A percentile compares a stretch with the other conserved stretches of the same genome.
Evolutionary conservation across 1,284 basidiomycete species (phyloP).

Genomic region (Thelephora terrestris): DNA sequence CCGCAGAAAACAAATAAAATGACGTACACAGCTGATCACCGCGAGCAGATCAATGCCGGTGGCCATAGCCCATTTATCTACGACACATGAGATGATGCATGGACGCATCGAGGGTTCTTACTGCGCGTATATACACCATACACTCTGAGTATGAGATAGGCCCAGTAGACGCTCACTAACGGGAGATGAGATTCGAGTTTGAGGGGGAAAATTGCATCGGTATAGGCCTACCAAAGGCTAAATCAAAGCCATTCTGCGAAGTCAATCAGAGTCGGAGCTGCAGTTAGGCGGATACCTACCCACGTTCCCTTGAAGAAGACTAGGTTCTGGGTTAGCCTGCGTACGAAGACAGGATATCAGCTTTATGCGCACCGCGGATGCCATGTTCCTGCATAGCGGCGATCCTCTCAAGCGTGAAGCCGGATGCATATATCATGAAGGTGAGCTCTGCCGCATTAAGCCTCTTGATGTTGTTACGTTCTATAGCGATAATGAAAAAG

Average conservation of each 20-base stretch:
- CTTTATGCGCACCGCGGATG: conserved; percentile 47
- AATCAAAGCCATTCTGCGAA: conserved; percentile 77
- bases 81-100: background rate
- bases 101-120: conserved; percentile 22
- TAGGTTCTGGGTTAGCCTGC: conserved; percentile 16
- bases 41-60: conserved; percentile 67
- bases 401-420: conserved; percentile 86
- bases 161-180: conserved; percentile 64
- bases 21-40: conserved; percentile 31
- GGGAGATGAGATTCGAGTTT: conserved; percentile 1
- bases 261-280: background rate
- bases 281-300: conserved; percentile 33
- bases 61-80: conserved; percentile 40
- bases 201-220: background rate
- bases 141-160: conserved; percentile 63
- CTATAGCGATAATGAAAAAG: conserved; percentile 76
- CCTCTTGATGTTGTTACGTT: conserved; percentile 49
- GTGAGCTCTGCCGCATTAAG: conserved; percentile 58
- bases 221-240: conserved; percentile 62
- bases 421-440: conserved; percentile 81
- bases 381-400: conserved; percentile 94
- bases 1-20: no score
- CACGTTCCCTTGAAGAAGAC: conserved; percentile 79
- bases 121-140: conserved; percentile 62
- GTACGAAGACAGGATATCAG: background rate